Evolutionary conservation across 139 green algal genomes (phyloP).

Genomic region (Picocystis salinarum): DNA sequence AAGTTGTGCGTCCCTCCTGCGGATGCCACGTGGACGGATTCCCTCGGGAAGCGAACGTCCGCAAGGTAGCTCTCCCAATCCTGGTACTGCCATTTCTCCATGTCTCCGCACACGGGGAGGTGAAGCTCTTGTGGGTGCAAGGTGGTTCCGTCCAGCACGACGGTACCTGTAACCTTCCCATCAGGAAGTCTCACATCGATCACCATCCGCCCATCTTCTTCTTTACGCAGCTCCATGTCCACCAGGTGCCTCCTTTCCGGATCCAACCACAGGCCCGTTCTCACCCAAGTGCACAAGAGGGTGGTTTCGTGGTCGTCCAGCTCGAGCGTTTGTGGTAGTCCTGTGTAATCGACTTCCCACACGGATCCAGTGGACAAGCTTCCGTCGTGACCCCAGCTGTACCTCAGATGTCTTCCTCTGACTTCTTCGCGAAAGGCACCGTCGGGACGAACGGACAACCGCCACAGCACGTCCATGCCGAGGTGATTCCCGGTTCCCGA

Average conservation of each 20-base stretch:
- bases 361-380: not conserved
- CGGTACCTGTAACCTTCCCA: conserved; percentile 1
- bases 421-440: conserved; percentile 5
- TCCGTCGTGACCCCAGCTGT: conserved; percentile 3
- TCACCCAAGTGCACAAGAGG: conserved; percentile 12
- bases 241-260: not conserved
- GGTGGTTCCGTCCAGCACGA: conserved; percentile 4
- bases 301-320: conserved; percentile 8
- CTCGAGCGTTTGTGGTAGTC: not conserved
- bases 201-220: not conserved
- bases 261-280: conserved; percentile 7
- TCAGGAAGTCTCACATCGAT: not conserved
- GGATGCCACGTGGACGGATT: conserved; percentile 2
- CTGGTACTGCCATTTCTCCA: conserved; percentile 8
- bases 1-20: not conserved
- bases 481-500: not conserved
- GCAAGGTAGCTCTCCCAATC: not conserved
- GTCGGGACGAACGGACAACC: not conserved
- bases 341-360: conserved; percentile 7
- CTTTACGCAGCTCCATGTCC: conserved; percentile 1
- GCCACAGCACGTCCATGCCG: not conserved
- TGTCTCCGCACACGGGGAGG: conserved; percentile 10
- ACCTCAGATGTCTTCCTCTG: not conserved
- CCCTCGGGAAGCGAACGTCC: not conserved
- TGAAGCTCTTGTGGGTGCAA: conserved; percentile 1